A percentile compares a stretch with the other conserved stretches of the same genome.
Evolutionary conservation across 73 alveolate genomes (phyloP).

Genomic region (Paramecium sexaurelia): DNA sequence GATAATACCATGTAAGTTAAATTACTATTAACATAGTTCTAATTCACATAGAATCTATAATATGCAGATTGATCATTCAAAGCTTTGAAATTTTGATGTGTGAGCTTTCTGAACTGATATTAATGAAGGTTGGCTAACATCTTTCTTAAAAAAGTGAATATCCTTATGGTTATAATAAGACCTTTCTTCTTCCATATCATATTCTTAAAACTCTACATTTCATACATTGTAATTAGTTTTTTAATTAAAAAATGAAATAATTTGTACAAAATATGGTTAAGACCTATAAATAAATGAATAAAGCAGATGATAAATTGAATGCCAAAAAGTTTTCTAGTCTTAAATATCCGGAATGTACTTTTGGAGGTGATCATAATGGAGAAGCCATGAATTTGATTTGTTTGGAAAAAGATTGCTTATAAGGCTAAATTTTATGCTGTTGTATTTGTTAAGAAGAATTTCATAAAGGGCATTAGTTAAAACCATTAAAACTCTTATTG

Average conservation of each 20-base stretch:
- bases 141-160: not conserved
- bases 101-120: not conserved
- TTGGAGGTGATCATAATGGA: slow-evolving; percentile 44
- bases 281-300: not conserved
- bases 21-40: not conserved
- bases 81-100: not conserved
- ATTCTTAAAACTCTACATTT: not conserved
- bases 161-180: not conserved
- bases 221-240: not conserved
- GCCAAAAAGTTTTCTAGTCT: not conserved
- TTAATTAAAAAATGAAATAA: not conserved
- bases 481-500: slow-evolving; percentile 23
- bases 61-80: not conserved
- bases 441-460: slow-evolving; percentile 23
- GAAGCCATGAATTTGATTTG: slow-evolving; percentile 42
- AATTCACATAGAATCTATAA: not conserved
- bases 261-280: not conserved
- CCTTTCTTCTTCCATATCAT: not conserved
- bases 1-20: not conserved
- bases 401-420: slow-evolving; percentile 28
- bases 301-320: not conserved
- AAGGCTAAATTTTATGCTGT: not conserved
- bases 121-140: not conserved
- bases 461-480: slow-evolving; percentile 46
- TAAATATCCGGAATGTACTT: not conserved